phyloP scores from a whole-genome alignment of 2,329 filamentous ascomycete genomes.

The Pezicula rhizophila region DNA sequence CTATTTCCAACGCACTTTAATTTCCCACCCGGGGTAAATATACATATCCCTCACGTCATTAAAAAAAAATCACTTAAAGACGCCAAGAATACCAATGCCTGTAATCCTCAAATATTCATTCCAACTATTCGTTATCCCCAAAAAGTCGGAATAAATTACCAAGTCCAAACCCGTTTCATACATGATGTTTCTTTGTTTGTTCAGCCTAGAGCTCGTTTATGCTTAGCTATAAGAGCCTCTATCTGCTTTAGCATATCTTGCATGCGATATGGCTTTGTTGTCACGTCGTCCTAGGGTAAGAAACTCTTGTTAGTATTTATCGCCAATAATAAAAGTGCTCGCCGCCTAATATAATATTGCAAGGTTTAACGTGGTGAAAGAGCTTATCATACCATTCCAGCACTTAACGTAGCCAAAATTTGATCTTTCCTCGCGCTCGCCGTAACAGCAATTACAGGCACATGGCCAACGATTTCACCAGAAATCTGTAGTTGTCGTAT shows the following conservation, averaged over 20 bases:
- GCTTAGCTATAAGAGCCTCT: constrained; percentile 10
- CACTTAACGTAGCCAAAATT: constrained; percentile 60
- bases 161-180: neutral
- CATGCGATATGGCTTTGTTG: constrained; percentile 19
- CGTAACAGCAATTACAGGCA: constrained; percentile 70
- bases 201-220: neutral
- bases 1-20: too few species aligned
- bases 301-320: neutral
- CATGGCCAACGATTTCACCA: constrained; percentile 52
- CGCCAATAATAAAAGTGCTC: too few species aligned
- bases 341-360: neutral
- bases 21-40: too few species aligned
- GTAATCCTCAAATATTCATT: too few species aligned
- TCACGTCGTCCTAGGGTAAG: constrained; percentile 16
- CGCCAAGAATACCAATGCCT: too few species aligned
- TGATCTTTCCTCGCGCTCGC: constrained; percentile 72
- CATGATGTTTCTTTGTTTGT: neutral
- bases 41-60: too few species aligned
- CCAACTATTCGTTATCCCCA: too few species aligned
- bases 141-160: too few species aligned
- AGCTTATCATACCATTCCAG: constrained; percentile 55
- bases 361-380: neutral
- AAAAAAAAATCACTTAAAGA: too few species aligned
- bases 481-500: constrained; percentile 62
- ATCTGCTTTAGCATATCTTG: constrained; percentile 19